Base-by-base conservation (phyloP, 495 filamentous ascomycete species). In the Bacidia rubella region DNA sequence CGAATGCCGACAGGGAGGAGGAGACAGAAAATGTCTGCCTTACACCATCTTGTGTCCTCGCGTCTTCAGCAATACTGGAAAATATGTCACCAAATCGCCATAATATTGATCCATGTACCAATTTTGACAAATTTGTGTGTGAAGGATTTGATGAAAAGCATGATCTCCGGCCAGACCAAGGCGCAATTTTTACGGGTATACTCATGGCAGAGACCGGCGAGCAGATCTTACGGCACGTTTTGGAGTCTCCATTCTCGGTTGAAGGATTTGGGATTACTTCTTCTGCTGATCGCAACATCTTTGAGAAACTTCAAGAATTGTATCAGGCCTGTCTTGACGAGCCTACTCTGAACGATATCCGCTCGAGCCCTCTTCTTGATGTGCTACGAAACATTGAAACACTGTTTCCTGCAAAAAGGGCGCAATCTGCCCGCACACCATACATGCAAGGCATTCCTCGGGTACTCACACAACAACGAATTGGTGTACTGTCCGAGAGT, bases 51-150 rank as follows among this genome's bases (percentile, higher is more conserved):
- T 88, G 84, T 62, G 68, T 87, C 11, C 77, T 83, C 51, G 82
- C 81, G 22, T 72, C 83, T 5, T 81, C 82, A 20, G 75, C 79
- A 49, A 76, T 86, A 27, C 71, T 88, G 7, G 74, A 77, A 54
- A 84, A 80, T 55, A 66, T 87, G 25, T 76, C 81, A 17, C 77
- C 83, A n/a, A 70, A 80, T 38, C 77, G 80, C 57, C 63, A 73
- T 51, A 56, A 77, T 0, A 65, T 86, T 39, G 81, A 88, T 61
- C 79, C 84, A 2, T 88, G 84, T 56, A 77, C 69, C 40, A 60
- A 85, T 47, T 87, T 87, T 53, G 81, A 86, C 50, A 69, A 79
- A 55, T 74, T 78, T 57, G 79, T 83, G 32, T 88, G 83, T 59
- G 80, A 77, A 48, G 83, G 83, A 17, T 85, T 80, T 75, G 65